These are phyloP conservation scores for Penicillium griseofulvum DNA, from an alignment of 2,329 filamentous ascomycete species.

Conservation along the genomic window DNA sequence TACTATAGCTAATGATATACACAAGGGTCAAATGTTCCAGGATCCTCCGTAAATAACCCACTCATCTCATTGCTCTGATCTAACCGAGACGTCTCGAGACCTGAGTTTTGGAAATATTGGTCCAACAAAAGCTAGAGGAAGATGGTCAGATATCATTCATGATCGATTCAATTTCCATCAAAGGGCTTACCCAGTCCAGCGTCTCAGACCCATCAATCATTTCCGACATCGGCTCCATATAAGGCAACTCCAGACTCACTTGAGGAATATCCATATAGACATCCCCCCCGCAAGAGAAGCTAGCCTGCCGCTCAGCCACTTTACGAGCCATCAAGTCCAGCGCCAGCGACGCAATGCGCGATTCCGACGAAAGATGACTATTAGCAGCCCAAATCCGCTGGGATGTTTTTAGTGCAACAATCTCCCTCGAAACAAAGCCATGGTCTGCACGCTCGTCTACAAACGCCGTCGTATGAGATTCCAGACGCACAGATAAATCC, in stretches of 20 bases:
- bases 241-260: slow-evolving; percentile 3
- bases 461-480: not conserved
- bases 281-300: not conserved
- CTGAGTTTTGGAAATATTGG: slow-evolving; percentile 10
- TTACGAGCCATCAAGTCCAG: slow-evolving; percentile 20
- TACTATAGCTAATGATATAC: not conserved
- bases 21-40: not conserved
- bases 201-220: slow-evolving; percentile 21
- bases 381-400: slow-evolving; percentile 15
- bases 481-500: slow-evolving; percentile 12
- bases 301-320: slow-evolving; percentile 5
- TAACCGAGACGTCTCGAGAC: not conserved
- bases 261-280: not conserved
- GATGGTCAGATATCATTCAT: not conserved
- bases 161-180: not conserved
- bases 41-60: not conserved
- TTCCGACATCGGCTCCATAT: slow-evolving; percentile 18
- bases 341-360: slow-evolving; percentile 11
- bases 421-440: slow-evolving; percentile 1
- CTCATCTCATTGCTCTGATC: not conserved
- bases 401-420: slow-evolving; percentile 10
- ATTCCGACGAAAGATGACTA: slow-evolving; percentile 6
- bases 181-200: slow-evolving; percentile 17
- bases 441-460: not conserved
- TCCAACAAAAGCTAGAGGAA: slow-evolving; percentile 3